Base-by-base conservation (phyloP, 2,329 filamentous ascomycete species). In the Ophiosphaerella herpotricha region DNA sequence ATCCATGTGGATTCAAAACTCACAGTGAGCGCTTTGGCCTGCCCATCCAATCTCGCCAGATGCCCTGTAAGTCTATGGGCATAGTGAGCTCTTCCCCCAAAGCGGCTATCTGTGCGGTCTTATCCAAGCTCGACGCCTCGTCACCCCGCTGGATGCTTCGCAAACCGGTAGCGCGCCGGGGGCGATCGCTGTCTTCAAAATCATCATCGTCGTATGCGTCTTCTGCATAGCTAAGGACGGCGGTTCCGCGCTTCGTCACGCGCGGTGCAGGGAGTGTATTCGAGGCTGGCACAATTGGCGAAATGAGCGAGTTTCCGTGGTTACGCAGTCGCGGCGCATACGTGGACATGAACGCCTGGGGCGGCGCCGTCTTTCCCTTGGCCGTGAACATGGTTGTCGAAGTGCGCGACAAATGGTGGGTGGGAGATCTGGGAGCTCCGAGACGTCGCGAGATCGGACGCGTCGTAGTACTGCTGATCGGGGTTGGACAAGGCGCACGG, bases 181-280 rank as follows among this genome's bases (percentile, higher is more conserved):
- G 89, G 2, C 87, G 87, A 56, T 93, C 86, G 57, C 90, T 84
- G 52, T 84, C 80, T 47, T 90, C 88, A 55, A 91, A 88, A 42
- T 89, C 87, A 55, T 91, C 89, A 48, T 87, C 91, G 60, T 97
- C 93, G 68, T 88, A 96, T 39, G 92, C 92, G 72, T 97, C 93
- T 72, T 99, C 94, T 21, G 94, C 93, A 70, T 99, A 99, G 77
- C 97, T 99, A 76, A 97, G 94, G 57, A 93, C 90, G 31, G 90
- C 94, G 2, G 94, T 97, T 50, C 94, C 94, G 74, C 94, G 88
- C 79, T 99, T 97, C 7, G 94, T 97, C n/a, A 90, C 96, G 70
- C 93, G 85, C 63, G 90, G 78, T 34, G 87, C 84, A 21, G 85
- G 86, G 2, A 84, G 74, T n/a, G 84, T 82, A 49, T 86, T 82